Base-by-base conservation (phyloP, 2,329 filamentous ascomycete species). In the Aspergillus amoenus region DNA sequence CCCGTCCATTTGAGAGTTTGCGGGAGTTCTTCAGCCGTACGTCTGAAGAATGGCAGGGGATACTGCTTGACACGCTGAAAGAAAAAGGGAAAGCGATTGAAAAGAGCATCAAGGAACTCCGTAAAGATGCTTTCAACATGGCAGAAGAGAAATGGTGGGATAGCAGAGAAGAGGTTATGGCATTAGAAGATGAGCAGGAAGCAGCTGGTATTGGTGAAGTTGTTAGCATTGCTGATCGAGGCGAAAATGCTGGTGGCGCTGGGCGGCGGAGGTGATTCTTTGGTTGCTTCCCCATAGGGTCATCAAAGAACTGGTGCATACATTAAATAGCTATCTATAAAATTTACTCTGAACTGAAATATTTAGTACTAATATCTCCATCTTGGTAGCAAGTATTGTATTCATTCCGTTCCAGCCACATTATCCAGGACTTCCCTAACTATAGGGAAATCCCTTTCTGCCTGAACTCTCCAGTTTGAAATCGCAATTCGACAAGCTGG, bases 61-160 rank as follows among this genome's bases (percentile, higher is more conserved):
- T 93, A 13, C 81, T 96, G 39, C 86, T 97, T 77, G 88, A 88
- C 2, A 88, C 84, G 63, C 77, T 94, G 57, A 84, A 87, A 60
- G 87, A 85, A 78, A 87, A 87, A 73, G 84, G 84, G 34, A 79
- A 85, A 44, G 66, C 63, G 1, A 64, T 67, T 2, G 74, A 85
- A 41, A 82, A 91, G 62, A 81, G 85, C 0, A 80, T 95, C 69
- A 99, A 99, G 80, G 94, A 97, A 78, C 87, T 97, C 68, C 92
- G 96, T 73, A 89, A 93, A 68, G 87, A 86, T 71, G 94, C 92
- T 1, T 99, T 97, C 72, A 88, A 91, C 70, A 82, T 91, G 62
- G 93, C 93, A 41, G 94, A 99, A 75, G 90, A 93, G 77, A 96
- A 96, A 74, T 99, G 94, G 94, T 99, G 94, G 94, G 94, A 97